These are phyloP conservation scores for Xylaria sp. DNA, from an alignment of 2,329 filamentous ascomycete species.

Conservation along the genomic window DNA sequence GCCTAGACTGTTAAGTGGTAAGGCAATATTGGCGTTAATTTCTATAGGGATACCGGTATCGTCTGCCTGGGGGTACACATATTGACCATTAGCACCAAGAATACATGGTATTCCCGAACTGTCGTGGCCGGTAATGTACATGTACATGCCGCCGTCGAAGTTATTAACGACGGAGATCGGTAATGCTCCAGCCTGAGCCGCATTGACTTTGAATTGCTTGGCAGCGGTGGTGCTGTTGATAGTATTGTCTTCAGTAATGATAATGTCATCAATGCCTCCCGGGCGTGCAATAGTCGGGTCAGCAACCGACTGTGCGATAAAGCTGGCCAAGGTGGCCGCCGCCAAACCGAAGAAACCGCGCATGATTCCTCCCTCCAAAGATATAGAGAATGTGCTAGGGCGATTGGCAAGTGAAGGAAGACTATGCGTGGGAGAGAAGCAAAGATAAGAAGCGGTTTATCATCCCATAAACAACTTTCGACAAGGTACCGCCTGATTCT, in stretches of 20 bases:
- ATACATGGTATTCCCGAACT: conserved; percentile 23
- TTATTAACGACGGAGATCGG: conserved; percentile 35
- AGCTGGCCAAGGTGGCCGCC: conserved; percentile 30
- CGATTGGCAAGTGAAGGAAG: not conserved
- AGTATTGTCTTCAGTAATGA: conserved; percentile 34
- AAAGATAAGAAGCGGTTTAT: conserved; percentile 13
- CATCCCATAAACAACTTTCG: not conserved
- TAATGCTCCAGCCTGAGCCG: conserved; percentile 25
- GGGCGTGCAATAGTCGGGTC: conserved; percentile 30
- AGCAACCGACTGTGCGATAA: conserved; percentile 30
- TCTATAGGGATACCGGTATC: conserved; percentile 28
- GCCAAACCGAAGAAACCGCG: conserved; percentile 33
- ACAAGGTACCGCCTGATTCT: not conserved
- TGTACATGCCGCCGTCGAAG: conserved; percentile 33
- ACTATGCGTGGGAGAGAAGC: not conserved
- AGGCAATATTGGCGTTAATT: conserved; percentile 48
- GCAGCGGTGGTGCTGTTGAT: conserved; percentile 31
- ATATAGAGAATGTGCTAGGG: not conserved
- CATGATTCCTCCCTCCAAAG: conserved; percentile 29
- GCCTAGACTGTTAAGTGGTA: conserved; percentile 53
- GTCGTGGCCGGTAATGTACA: conserved; percentile 34
- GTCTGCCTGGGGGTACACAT: conserved; percentile 33
- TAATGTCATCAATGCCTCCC: conserved; percentile 30
- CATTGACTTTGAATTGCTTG: not conserved
- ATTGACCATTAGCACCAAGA: conserved; percentile 32